Evolutionary conservation across 768 basidiomycete genomes (phyloP).

Genomic region (Dacryopinax primogenitus): DNA sequence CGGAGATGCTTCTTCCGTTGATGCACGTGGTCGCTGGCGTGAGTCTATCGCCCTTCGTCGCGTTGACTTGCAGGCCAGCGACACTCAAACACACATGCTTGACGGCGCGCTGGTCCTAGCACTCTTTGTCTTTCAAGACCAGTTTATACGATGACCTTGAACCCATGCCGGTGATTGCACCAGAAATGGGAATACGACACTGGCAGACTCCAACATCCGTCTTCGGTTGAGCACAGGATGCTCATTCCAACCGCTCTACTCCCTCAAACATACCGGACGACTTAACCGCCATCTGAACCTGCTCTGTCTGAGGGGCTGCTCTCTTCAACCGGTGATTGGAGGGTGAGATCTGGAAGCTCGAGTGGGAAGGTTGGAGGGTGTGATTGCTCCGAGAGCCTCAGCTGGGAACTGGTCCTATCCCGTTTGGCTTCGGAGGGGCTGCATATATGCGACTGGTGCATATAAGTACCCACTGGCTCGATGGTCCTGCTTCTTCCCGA

Average conservation of each 20-base stretch:
- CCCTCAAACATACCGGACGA: neutral
- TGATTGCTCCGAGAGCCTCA: neutral
- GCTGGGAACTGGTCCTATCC: too few species aligned
- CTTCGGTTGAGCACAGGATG: too few species aligned
- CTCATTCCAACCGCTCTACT: neutral
- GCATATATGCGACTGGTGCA: neutral
- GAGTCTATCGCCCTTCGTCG: neutral
- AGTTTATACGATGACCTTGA: neutral
- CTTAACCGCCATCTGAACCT: neutral
- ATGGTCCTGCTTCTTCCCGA: slow-evolving; percentile 1
- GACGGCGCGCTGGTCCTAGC: neutral
- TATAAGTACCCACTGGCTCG: slow-evolving; percentile 1
- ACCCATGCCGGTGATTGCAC: neutral
- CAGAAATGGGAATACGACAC: neutral
- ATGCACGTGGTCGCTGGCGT: neutral
- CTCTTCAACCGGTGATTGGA: neutral
- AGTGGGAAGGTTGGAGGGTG: neutral
- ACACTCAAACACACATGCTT: neutral
- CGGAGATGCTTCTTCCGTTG: too few species aligned
- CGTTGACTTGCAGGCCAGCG: neutral
- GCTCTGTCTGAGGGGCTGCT: neutral
- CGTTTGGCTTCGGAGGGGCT: neutral
- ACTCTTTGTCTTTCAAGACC: neutral
- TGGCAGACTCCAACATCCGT: too few species aligned
- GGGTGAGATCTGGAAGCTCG: neutral